These are phyloP conservation scores for Bipolaris zeicola DNA, from an alignment of 2,329 filamentous ascomycete species.

Conservation along the genomic window DNA sequence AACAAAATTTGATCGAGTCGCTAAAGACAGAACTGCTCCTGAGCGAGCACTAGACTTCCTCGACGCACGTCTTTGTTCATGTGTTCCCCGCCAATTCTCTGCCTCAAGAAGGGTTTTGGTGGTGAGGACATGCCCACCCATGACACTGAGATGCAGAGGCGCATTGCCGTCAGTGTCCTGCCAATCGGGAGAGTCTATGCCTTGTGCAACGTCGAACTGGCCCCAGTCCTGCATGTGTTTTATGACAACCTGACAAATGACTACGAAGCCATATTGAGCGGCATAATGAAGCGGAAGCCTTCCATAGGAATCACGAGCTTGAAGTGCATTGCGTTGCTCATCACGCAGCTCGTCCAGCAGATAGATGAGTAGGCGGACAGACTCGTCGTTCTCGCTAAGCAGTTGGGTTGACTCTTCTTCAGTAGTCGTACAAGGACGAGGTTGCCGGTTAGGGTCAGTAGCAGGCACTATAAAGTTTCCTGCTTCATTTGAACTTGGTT, in stretches of 20 bases:
- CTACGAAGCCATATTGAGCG: constrained; percentile 90
- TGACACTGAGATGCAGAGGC: constrained; percentile 88
- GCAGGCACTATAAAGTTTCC: constrained; percentile 81
- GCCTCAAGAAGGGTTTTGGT: constrained; percentile 80
- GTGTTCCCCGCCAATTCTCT: constrained; percentile 74
- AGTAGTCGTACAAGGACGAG: constrained; percentile 66
- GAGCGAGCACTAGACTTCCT: constrained; percentile 78
- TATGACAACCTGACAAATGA: constrained; percentile 88
- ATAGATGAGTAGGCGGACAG: constrained; percentile 69
- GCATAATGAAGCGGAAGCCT: constrained; percentile 90
- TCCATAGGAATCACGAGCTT: constrained; percentile 75
- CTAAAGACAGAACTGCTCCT: constrained; percentile 83
- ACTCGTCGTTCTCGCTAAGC: constrained; percentile 71
- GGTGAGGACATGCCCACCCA: constrained; percentile 86
- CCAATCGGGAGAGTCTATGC: constrained; percentile 87
- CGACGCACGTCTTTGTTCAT: constrained; percentile 65
- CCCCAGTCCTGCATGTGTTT: constrained; percentile 87
- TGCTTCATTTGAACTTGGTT: constrained; percentile 59
- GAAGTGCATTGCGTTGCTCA: constrained; percentile 70
- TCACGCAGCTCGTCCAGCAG: constrained; percentile 71
- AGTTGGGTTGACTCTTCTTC: constrained; percentile 68
- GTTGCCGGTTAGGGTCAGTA: constrained; percentile 67
- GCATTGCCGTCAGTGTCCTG: constrained; percentile 92
- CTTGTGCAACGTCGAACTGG: constrained; percentile 80
- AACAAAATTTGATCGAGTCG: constrained; percentile 84